Conservation (phyloP, 192 early-diverging fungal species). For the Linnemannia elongata region DNA sequence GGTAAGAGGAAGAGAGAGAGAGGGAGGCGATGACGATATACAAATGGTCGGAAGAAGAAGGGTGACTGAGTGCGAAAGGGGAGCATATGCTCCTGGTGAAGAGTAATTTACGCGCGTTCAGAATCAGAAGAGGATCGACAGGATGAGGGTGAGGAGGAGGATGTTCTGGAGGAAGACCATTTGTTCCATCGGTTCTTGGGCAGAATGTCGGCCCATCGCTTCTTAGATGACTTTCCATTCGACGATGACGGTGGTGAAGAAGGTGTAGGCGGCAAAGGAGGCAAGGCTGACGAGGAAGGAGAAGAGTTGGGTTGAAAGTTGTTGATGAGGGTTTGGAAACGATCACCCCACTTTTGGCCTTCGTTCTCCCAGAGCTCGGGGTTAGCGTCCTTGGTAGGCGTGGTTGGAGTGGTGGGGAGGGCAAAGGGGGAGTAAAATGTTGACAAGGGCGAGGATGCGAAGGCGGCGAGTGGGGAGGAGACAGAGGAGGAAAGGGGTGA, state of each 20-base stretch:
- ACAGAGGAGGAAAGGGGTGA: not conserved
- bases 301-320: constrained; percentile 23
- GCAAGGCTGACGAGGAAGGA: not conserved
- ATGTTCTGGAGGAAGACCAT: not conserved
- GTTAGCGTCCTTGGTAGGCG: constrained; percentile 23
- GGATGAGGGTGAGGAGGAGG: not conserved
- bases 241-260: not conserved
- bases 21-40: not conserved
- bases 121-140: constrained; percentile 5
- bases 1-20: not conserved
- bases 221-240: constrained; percentile 30
- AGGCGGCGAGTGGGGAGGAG: not conserved
- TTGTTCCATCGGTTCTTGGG: constrained; percentile 42
- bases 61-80: not conserved
- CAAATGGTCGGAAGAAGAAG: not conserved
- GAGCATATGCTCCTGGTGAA: too few species aligned
- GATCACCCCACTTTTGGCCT: constrained; percentile 50
- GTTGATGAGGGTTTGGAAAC: constrained; percentile 37
- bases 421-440: not conserved
- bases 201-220: constrained; percentile 25
- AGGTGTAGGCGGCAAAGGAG: not conserved
- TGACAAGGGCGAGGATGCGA: not conserved
- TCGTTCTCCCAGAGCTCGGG: constrained; percentile 36
- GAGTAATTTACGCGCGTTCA: not conserved
- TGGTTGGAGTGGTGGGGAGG: not conserved